Base-by-base conservation (phyloP, 768 basidiomycete species). In the Chalciporus sphaerocephalus region DNA sequence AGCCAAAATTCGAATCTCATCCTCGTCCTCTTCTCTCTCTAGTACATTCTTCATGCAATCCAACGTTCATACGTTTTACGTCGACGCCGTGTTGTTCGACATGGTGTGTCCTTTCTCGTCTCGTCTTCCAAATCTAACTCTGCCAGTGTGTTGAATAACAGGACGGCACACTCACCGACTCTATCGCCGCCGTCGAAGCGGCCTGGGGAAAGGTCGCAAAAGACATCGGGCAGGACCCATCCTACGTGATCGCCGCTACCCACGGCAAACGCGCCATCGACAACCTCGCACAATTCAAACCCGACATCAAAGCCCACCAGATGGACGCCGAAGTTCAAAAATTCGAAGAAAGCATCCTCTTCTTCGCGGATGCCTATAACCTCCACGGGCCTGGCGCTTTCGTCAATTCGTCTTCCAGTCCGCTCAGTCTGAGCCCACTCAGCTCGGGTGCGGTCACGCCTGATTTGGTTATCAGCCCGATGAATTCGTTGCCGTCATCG, bases 181-280 rank as follows among this genome's bases (percentile, higher is more conserved):
- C 83, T 15, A 87, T 87, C 60, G 66, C 78, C 16, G 81, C 83
- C 4, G 83, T 86, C 49, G 83, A 87, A 60, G 82, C 82, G 3
- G 85, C 85, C 4, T 87, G 85, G 85, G 77, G 78, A 23, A 79
- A 79, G 56, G 83, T 87, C 35, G 85, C 85, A 2, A 67, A 68
- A 40, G 83, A 86, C 59, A 75, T 87, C 40, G 82, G 81, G 43
- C 75, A 78, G 64, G 81, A 84, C 62, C 81, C 82, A 6, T 71
- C 73, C 46, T 72, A 78, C 45, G 82, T 85, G 51, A 84, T 87
- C 57, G 80, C 79, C 9, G 80, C 81, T 30, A 87, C 85, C n/a
- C 85, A 88, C 61, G 85, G 85, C 57, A 81, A 85, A 58, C 81
- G 85, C 49, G 86, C 85, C 10, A 72, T 84, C 57, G 85, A 87